phyloP scores from a whole-genome alignment of 768 basidiomycete genomes.

The Tephrocybe sp. region DNA sequence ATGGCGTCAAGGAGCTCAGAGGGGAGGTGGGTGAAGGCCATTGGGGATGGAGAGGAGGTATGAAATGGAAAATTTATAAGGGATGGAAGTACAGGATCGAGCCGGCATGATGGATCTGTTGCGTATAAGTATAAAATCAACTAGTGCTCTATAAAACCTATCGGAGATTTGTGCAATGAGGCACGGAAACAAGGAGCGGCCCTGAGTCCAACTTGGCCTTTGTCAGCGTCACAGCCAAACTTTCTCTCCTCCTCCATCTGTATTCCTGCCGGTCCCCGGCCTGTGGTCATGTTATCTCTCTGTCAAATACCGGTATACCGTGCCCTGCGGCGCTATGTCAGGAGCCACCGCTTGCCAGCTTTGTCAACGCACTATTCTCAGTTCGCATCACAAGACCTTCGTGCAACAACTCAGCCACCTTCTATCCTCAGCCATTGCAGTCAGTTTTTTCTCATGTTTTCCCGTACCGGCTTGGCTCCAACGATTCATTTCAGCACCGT shows the following conservation, averaged over 20 bases:
- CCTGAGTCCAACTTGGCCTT: constrained; percentile 15
- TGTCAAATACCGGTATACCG: constrained; percentile 7
- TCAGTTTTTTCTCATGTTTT: constrained; percentile 26
- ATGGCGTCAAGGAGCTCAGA: constrained; percentile 62
- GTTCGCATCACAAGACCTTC: constrained; percentile 22
- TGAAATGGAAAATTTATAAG: constrained; percentile 6
- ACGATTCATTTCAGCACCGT: constrained; percentile 47
- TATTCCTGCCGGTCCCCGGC: not conserved
- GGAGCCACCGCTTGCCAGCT: constrained; percentile 10
- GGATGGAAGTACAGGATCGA: constrained; percentile 28
- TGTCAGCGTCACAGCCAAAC: constrained; percentile 2
- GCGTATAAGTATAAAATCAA: constrained; percentile 20
- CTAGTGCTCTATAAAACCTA: constrained; percentile 1
- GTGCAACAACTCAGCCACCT: constrained; percentile 5
- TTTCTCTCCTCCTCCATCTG: constrained; percentile 6
- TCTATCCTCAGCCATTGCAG: constrained; percentile 32
- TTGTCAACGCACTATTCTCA: constrained; percentile 21
- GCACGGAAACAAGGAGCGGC: constrained; percentile 16
- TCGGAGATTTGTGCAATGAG: constrained; percentile 21
- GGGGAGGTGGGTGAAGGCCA: constrained; percentile 54
- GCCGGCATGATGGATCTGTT: constrained; percentile 25
- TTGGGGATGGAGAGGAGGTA: constrained; percentile 24
- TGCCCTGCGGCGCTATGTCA: constrained; percentile 8
- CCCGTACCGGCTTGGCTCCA: constrained; percentile 17
- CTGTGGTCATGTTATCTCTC: constrained; percentile 15